Base-by-base conservation (phyloP, 169 alveolate species). In the Condylostoma magnum region DNA sequence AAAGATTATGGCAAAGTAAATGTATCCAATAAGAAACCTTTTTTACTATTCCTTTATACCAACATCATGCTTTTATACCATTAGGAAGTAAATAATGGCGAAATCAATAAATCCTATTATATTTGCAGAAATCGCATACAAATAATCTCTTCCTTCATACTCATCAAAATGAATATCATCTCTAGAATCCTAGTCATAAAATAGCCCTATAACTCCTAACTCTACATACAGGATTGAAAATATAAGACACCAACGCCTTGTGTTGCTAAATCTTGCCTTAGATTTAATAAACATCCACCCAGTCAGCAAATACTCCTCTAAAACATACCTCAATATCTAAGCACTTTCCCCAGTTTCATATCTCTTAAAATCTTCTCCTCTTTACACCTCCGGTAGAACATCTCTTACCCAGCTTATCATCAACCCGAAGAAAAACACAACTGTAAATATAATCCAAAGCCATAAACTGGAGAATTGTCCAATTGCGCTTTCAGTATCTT, bases 241-340 rank as follows among this genome's bases (percentile, higher is more conserved):
- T 18, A 57, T 57, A 27, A 57, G 28, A 4, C 38, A 30, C 69
- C 69, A 57, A 20, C 69, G 51, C 12, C 53, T 27, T 36, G 69
- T 57, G 2, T 15, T 22, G 6, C 43, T 28, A 27, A 57, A 57
- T 2, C 69, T n/a, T 4, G 33, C 18, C 52, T 36, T 34, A 15
- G n/a, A 18, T 36, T 57, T 57, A 15, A 52, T 15, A 12, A 57
- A n/a, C n/a, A 57, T 5, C 57, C 69, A 57, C 18, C 69, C 69
- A 18, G 69, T 33, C 1, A 57, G 28, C 18, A 57, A 36, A 52
- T 57, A 57, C 51, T 57, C 69, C 37, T 57, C 69, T 34, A 57
- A 30, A 22, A 57, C 20, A 36, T 34, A 57, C 3, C 69, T 2
- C 25, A 30, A 18, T 4, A 57, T 57, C 20, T 36, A 18, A 34